Base-by-base conservation (phyloP, 768 basidiomycete species). In the Leccinum variicolor region DNA sequence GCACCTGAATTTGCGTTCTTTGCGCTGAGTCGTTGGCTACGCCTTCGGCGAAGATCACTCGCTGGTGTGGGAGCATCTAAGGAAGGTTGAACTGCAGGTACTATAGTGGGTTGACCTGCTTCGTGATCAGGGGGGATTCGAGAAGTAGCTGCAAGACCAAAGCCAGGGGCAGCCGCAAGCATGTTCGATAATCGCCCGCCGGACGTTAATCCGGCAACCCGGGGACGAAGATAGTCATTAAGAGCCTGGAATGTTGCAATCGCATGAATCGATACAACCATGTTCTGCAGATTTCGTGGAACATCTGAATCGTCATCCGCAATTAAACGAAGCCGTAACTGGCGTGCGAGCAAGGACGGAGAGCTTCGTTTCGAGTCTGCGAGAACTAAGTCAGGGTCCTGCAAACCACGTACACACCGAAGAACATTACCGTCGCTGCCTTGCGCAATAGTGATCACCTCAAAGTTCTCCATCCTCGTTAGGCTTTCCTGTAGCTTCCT, bases 231-330 rank as follows among this genome's bases (percentile, higher is more conserved):
- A 70, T 98, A 99, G 71, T 97, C 95, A 66, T 97, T 92, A 29
- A 98, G 81, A 1, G 96, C 94, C 70, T 97, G 94, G 82, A 98
- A 94, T 1, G 94, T 98, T 1, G 97, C 96, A 60, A 98, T 97
- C 6, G 95, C 96, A 69, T 98, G 96, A 59, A 98, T 98, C 7
- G 95, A 98, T 21, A 98, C 92, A 39, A 94, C 92, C 67, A 98
- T 91, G 63, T 92, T 94, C 66, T 89, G 89, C 33, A 92, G 76
- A 67, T 83, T 88, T 54, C 88, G 85, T 17, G 97, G 96, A 21
- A 96, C 83, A 62, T 94, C 94, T 0, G 90, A 84, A 33, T 90
- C 92, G 53, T 97, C 93, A 10, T 87, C 87, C 1, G 94, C 93
- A n/a, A 92, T 81, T 15, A 99, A 76, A 21, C 92, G 87, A 13